Conservation (phyloP, 441 rosid genomes). For the Theobroma grandiflorum region DNA sequence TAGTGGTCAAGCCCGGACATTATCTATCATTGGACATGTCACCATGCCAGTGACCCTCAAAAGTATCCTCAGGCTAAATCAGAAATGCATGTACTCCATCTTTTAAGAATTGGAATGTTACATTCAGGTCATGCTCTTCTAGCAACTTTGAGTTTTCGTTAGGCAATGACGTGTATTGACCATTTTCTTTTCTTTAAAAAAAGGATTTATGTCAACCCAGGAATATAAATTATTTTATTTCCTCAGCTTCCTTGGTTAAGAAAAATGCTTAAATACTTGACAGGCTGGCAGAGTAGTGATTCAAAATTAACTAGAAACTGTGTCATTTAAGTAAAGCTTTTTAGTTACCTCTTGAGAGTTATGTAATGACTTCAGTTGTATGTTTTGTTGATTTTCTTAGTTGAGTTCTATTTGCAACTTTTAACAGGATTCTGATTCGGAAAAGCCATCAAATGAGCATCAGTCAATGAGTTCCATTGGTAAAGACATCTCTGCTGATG, state of each 20-base stretch:
- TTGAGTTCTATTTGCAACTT: conserved; percentile 22
- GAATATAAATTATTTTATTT: not conserved
- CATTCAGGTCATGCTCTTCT: too few relatives aligned
- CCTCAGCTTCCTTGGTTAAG: not conserved
- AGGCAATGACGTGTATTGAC: too few relatives aligned
- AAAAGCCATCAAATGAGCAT: conserved; percentile 56
- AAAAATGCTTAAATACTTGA: conserved; percentile 12
- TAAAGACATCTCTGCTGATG: conserved; percentile 61
- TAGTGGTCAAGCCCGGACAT: too few relatives aligned
- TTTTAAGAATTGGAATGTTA: too few relatives aligned
- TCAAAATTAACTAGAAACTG: conserved; percentile 14
- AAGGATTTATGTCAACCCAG: not conserved
- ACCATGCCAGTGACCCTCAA: too few relatives aligned
- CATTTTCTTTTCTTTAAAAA: not conserved
- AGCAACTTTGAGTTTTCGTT: too few relatives aligned
- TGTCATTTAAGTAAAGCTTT: not conserved
- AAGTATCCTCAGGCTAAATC: too few relatives aligned
- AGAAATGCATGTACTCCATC: too few relatives aligned
- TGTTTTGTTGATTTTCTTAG: not conserved
- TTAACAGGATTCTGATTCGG: conserved; percentile 64
- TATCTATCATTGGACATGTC: too few relatives aligned
- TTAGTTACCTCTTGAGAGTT: not conserved
- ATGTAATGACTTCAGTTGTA: conserved; percentile 15
- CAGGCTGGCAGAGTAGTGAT: conserved; percentile 3
- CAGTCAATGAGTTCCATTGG: conserved; percentile 42